Evolutionary conservation across 2,329 filamentous ascomycete genomes (phyloP).

Genomic region (Penicillium frequentans): DNA sequence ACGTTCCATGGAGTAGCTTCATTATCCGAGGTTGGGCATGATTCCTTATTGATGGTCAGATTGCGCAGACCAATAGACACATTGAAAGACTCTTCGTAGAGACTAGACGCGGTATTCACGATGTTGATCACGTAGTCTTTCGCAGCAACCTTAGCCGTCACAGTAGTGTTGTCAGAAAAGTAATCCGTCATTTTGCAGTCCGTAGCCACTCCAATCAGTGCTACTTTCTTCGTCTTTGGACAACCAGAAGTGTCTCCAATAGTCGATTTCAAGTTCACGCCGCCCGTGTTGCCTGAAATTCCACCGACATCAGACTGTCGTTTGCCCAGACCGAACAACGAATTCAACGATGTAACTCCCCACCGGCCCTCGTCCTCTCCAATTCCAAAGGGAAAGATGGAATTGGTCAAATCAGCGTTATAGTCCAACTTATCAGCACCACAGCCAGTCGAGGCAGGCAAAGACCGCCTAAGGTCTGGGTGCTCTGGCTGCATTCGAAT

Average conservation of each 20-base stretch:
- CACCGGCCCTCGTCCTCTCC: conserved; percentile 56
- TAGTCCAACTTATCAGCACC: conserved; percentile 74
- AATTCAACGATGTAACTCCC: conserved; percentile 61
- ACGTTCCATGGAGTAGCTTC: conserved; percentile 80
- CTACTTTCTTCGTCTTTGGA: conserved; percentile 85
- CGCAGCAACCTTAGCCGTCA: conserved; percentile 57
- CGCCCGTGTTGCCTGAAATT: conserved; percentile 71
- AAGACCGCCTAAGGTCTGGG: conserved; percentile 65
- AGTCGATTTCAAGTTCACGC: conserved; percentile 72
- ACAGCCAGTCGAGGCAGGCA: conserved; percentile 57
- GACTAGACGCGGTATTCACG: conserved; percentile 80
- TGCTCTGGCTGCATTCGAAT: conserved; percentile 56
- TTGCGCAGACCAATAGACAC: conserved; percentile 90
- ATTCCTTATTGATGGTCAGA: conserved; percentile 70
- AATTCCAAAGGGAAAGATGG: conserved; percentile 58
- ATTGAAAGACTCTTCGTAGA: conserved; percentile 92
- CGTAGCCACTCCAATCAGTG: conserved; percentile 85
- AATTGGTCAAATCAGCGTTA: conserved; percentile 73
- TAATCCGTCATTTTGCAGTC: conserved; percentile 82
- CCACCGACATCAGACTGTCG: conserved; percentile 68
- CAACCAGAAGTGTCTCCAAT: conserved; percentile 86
- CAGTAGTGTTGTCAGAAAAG: conserved; percentile 54
- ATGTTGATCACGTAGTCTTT: conserved; percentile 75
- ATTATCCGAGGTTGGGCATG: conserved; percentile 71
- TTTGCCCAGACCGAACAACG: conserved; percentile 65